Evolutionary conservation across 129 eudicot species (phyloP).

Genomic region (Mikania micrantha): DNA sequence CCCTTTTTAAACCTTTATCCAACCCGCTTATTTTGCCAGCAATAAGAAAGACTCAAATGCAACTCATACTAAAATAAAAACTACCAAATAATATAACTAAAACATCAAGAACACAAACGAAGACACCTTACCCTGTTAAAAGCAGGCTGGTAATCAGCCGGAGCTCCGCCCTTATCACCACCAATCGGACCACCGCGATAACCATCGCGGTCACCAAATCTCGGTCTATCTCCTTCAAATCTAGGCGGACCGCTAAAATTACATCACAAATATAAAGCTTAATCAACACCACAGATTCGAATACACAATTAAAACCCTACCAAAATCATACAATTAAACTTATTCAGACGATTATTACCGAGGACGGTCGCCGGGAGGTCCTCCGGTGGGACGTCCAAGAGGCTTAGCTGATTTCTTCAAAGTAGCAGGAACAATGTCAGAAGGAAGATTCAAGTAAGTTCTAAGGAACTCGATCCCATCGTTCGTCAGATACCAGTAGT

Average conservation of each 20-base stretch:
- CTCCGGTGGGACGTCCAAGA: conserved; percentile 71
- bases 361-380: conserved; percentile 80
- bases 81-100: neutral
- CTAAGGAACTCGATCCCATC: conserved; percentile 91
- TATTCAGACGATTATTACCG: conserved; percentile 32
- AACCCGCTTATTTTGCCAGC: too few species aligned
- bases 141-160: conserved; percentile 91
- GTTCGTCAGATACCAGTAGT: conserved; percentile 26
- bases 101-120: neutral
- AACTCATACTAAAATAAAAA: neutral
- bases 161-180: conserved; percentile 97
- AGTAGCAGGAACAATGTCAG: conserved; percentile 87
- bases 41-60: too few species aligned
- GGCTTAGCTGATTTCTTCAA: conserved; percentile 81
- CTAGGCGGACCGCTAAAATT: conserved; percentile 77
- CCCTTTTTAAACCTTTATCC: too few species aligned
- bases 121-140: conserved; percentile 61
- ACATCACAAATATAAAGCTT: neutral
- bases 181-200: conserved; percentile 83
- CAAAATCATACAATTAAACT: too few species aligned
- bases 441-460: conserved; percentile 78
- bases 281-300: neutral
- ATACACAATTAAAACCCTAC: neutral
- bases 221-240: conserved; percentile 77
- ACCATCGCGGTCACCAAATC: conserved; percentile 88